phyloP scores from a whole-genome alignment of 139 green algal genomes.

The Chlorella sp. region DNA sequence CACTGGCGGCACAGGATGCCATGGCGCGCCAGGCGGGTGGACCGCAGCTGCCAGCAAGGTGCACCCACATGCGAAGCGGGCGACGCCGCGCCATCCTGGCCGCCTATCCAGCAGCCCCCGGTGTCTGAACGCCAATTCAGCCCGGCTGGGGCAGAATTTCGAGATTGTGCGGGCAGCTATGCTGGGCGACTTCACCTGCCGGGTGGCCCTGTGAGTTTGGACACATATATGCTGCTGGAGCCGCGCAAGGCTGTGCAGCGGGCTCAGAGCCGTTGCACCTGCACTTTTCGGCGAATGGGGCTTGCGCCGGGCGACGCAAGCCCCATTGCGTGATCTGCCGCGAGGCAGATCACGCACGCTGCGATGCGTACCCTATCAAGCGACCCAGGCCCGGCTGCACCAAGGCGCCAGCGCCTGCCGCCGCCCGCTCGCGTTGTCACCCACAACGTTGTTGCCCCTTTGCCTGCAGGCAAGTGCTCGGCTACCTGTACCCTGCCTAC shows the following conservation, averaged over 20 bases:
- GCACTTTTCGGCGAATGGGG: neutral
- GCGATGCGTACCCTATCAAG: neutral
- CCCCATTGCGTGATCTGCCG: neutral
- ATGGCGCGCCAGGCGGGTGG: no score
- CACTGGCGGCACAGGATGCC: no score
- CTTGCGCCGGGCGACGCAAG: no score
- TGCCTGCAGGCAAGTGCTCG: conserved; percentile 41
- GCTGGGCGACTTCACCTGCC: conserved; percentile 2
- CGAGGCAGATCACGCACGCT: no score
- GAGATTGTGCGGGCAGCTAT: neutral
- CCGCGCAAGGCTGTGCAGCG: neutral
- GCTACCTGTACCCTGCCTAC: conserved; percentile 64
- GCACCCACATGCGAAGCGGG: no score
- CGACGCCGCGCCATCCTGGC: no score
- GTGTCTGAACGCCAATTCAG: no score
- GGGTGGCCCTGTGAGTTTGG: neutral
- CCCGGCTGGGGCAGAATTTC: no score
- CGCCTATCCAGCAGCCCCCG: no score
- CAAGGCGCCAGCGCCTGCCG: neutral
- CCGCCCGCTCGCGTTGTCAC: neutral
- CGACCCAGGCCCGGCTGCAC: neutral
- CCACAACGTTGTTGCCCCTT: no score
- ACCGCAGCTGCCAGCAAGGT: no score
- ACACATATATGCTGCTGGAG: no score
- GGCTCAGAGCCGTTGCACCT: neutral